These are phyloP conservation scores for Trichoderma semiorbis DNA, from an alignment of 2,329 filamentous ascomycete species.

Conservation along the genomic window DNA sequence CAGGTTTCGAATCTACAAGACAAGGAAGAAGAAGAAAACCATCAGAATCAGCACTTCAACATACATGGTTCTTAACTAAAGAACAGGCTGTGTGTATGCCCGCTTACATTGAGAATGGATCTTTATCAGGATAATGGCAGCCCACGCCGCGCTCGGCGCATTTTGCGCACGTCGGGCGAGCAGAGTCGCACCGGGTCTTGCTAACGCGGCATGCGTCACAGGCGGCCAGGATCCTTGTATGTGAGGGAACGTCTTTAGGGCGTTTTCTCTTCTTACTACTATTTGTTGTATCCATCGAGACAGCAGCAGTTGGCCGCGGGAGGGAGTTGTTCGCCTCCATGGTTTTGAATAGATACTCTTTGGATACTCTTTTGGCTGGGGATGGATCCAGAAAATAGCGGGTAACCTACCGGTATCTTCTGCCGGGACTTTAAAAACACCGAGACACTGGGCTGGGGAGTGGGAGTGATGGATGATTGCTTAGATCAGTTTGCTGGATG, in stretches of 20 bases:
- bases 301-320: not conserved
- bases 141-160: not conserved
- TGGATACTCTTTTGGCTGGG: not conserved
- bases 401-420: not conserved
- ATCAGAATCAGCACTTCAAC: not conserved
- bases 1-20: conserved; percentile 3
- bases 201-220: conserved; percentile 1
- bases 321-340: not conserved
- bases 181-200: conserved; percentile 8
- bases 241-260: not conserved
- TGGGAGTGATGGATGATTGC: not conserved
- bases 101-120: conserved; percentile 8
- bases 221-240: not conserved
- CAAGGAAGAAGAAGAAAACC: not conserved
- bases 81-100: not conserved
- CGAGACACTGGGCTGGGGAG: not conserved
- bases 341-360: not conserved
- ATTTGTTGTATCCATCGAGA: not conserved
- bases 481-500: not conserved
- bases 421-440: not conserved
- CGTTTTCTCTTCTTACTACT: conserved; percentile 3
- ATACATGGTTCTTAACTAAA: not conserved
- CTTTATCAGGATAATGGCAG: conserved; percentile 3
- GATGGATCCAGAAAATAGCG: not conserved
- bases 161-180: not conserved